phyloP scores from a whole-genome alignment of 2,329 filamentous ascomycete species.

The Acrodontium crateriforme region DNA sequence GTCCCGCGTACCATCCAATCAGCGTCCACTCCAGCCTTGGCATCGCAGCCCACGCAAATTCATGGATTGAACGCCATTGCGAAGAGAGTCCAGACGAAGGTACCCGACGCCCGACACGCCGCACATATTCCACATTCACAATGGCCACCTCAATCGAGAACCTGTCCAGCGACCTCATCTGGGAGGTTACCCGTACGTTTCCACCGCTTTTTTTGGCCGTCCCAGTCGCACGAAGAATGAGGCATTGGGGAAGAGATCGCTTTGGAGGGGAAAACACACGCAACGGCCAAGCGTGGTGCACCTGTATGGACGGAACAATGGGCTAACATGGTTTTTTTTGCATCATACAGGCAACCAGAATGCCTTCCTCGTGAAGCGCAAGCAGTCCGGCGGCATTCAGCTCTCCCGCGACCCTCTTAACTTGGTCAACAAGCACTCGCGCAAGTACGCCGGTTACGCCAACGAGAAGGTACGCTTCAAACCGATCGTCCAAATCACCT shows the following conservation, averaged over 20 bases:
- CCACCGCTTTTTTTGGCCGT: too few species aligned
- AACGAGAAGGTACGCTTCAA: constrained; percentile 65
- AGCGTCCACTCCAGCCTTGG: too few species aligned
- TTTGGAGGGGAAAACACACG: too few species aligned
- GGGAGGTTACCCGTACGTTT: constrained; percentile 85
- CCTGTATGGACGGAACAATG: too few species aligned
- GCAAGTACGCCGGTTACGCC: constrained; percentile 89
- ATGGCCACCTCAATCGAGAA: constrained; percentile 44
- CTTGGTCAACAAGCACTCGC: constrained; percentile 77
- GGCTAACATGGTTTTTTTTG: constrained; percentile 1
- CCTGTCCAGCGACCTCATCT: constrained; percentile 82
- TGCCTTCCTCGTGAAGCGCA: constrained; percentile 85
- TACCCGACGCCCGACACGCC: background rate
- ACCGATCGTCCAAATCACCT: constrained; percentile 1
- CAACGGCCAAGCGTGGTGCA: too few species aligned
- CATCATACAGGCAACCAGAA: constrained; percentile 62
- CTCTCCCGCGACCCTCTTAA: constrained; percentile 94
- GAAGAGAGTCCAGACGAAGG: background rate
- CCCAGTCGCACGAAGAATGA: background rate
- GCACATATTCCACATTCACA: constrained; percentile 32
- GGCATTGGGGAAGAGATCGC: background rate
- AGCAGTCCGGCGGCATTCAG: constrained; percentile 61
- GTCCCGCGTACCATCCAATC: too few species aligned
- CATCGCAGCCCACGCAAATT: too few species aligned
- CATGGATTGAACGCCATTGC: too few species aligned